Evolutionary conservation across 306 rosid species (phyloP).

Genomic region (Chamaecrista fasciculata): DNA sequence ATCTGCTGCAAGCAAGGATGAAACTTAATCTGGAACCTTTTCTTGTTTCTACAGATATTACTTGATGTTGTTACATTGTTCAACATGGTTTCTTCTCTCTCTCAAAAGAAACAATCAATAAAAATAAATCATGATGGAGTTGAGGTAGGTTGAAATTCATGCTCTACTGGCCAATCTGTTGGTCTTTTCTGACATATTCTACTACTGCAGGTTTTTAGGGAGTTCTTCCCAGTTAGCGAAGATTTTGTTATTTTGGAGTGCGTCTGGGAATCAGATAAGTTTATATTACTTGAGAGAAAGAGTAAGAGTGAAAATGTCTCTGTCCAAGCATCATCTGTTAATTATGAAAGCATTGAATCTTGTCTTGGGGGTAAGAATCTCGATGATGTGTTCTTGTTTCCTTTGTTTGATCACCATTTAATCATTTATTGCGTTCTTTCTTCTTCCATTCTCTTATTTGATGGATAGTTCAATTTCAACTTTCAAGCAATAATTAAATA

Average conservation of each 20-base stretch:
- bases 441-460: conserved; percentile 1
- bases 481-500: conserved; percentile 9
- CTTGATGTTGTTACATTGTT: conserved; percentile 70
- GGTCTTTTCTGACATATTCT: background rate
- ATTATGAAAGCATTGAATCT: conserved; percentile 48
- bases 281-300: conserved; percentile 52
- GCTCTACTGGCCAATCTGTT: conserved; percentile 2
- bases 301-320: conserved; percentile 34
- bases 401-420: background rate
- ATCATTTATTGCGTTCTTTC: background rate
- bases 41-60: conserved; percentile 51
- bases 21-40: background rate
- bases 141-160: conserved; percentile 54
- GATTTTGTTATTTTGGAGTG: conserved; percentile 63
- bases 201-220: conserved; percentile 62
- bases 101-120: conserved; percentile 63
- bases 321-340: conserved; percentile 41
- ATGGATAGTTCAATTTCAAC: conserved; percentile 26
- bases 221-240: conserved; percentile 60
- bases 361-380: conserved; percentile 60
- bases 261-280: conserved; percentile 70
- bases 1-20: background rate
- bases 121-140: conserved; percentile 58
- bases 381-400: background rate
- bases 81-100: conserved; percentile 72